Base-by-base conservation (phyloP, 306 rosid species). In the Vicia villosa region DNA sequence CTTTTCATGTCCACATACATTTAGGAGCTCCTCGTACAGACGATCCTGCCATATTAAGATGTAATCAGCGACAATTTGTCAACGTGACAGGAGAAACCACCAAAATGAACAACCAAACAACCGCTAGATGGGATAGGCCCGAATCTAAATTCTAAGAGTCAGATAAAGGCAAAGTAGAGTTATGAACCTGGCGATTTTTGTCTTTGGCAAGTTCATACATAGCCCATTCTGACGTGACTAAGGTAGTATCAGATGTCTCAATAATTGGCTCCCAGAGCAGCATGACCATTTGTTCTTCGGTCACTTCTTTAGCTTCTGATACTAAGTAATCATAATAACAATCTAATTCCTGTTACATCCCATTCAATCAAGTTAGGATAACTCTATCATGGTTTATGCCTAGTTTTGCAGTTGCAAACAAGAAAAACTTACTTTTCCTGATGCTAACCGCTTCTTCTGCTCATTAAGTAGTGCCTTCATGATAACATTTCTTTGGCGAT, bases 201-300 rank as follows among this genome's bases (percentile, higher is more conserved):
- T 84, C 70, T 76, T 88, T 91, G 4, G 97, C 79, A 47, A 94
- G 87, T 79, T 94, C 97, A 81, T 81, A 94, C 71, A 94, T 73
- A 21, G 98, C 96, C 97, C 98, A 94, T 79, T 94, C 98, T 34
- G 96, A 42, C 12, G 90, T 83, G 15, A 88, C 93, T 51, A 88
- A 63, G 30, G 94, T 88, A 36, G 98, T 94, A 72, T 94, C 98
- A 1, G 97, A 78, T 47, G 91, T 73, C 80, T 94, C 98, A 24
- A 94, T 75, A 64, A 94, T 86, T 7, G 84, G 72, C 84, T 94
- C 98, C 98, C 97, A 94, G 0, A 90, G 52, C 78, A 94, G 66
- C 89, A 86, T 94, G 15, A 42, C 0, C 43, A 90, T 66, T 74
- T 94, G 90, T 13, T 87, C 86, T 70, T 84, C 84, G 0, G 74